Evolutionary conservation across 352 stramenopile genomes (phyloP).

Genomic region (Phytophthora capsici): DNA sequence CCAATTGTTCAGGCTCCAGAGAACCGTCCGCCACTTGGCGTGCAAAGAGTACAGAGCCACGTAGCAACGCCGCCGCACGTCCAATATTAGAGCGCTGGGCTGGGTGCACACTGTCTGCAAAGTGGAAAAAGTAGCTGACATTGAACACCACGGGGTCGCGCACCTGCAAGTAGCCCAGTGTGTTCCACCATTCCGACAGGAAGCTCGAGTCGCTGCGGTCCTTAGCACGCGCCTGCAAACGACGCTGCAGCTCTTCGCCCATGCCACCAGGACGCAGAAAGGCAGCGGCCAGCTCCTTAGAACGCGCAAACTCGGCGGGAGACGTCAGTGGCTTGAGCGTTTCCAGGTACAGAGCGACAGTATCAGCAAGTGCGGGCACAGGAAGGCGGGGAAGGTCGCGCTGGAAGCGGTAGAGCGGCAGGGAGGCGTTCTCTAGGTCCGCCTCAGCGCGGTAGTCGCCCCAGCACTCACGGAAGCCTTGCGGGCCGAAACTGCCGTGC

Average conservation of each 20-base stretch:
- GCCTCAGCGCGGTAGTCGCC: slow-evolving; percentile 90
- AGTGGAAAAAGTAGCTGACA: slow-evolving; percentile 92
- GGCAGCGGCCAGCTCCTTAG: slow-evolving; percentile 70
- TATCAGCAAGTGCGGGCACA: slow-evolving; percentile 90
- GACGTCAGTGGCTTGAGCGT: slow-evolving; percentile 88
- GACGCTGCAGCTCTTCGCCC: slow-evolving; percentile 80
- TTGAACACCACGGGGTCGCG: slow-evolving; percentile 88
- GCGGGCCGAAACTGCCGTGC: slow-evolving; percentile 42
- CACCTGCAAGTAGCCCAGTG: slow-evolving; percentile 73
- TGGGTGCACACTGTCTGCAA: slow-evolving; percentile 65
- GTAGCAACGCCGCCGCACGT: slow-evolving; percentile 83
- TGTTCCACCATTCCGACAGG: slow-evolving; percentile 86
- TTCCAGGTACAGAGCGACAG: slow-evolving; percentile 89
- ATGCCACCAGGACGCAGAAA: slow-evolving; percentile 69
- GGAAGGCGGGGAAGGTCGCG: slow-evolving; percentile 88
- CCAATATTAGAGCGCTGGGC: slow-evolving; percentile 69
- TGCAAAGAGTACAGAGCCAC: slow-evolving; percentile 90
- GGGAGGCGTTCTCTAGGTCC: slow-evolving; percentile 63
- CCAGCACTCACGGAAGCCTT: slow-evolving; percentile 95
- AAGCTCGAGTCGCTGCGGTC: slow-evolving; percentile 74
- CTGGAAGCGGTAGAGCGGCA: slow-evolving; percentile 87
- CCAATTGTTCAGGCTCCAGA: slow-evolving; percentile 90
- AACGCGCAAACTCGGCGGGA: slow-evolving; percentile 69
- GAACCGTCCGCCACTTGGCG: slow-evolving; percentile 85
- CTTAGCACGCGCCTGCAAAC: slow-evolving; percentile 58